phyloP scores from a whole-genome alignment of 2,329 filamentous ascomycete species.

The Tolypocladium paradoxum region DNA sequence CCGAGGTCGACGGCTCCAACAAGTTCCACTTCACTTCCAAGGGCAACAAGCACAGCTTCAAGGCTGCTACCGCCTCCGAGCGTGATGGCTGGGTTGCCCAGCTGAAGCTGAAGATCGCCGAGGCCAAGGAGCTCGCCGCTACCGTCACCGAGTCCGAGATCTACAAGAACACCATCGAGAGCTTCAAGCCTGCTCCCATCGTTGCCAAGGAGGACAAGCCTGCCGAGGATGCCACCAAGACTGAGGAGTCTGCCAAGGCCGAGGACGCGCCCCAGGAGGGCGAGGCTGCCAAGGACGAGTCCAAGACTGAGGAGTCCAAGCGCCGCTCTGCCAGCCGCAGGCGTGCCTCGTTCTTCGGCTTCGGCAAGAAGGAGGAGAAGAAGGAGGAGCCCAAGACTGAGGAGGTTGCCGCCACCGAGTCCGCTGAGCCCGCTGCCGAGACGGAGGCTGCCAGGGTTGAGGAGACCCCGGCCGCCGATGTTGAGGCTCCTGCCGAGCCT shows the following conservation, averaged over 20 bases:
- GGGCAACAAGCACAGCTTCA: slow-evolving; percentile 89
- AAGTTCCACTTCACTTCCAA: slow-evolving; percentile 81
- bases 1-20: slow-evolving; percentile 61
- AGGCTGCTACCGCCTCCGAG: slow-evolving; percentile 63
- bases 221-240: slow-evolving; percentile 21
- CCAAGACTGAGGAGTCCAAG: slow-evolving; percentile 48
- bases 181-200: slow-evolving; percentile 40
- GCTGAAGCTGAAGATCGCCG: slow-evolving; percentile 69
- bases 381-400: slow-evolving; percentile 24
- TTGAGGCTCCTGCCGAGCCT: slow-evolving; percentile 20
- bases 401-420: slow-evolving; percentile 21
- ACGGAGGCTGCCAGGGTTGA: slow-evolving; percentile 22
- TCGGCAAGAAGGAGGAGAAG: slow-evolving; percentile 45
- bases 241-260: slow-evolving; percentile 23
- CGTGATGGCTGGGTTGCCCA: slow-evolving; percentile 88
- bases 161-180: slow-evolving; percentile 80
- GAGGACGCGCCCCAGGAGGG: slow-evolving; percentile 22
- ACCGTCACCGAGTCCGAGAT: slow-evolving; percentile 66
- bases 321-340: slow-evolving; percentile 54
- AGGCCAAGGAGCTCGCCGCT: slow-evolving; percentile 73
- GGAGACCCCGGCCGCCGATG: slow-evolving; percentile 22
- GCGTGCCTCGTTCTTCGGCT: slow-evolving; percentile 54
- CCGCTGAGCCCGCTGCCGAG: slow-evolving; percentile 24
- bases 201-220: slow-evolving; percentile 18
- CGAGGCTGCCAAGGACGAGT: slow-evolving; percentile 32